phyloP scores from a whole-genome alignment of 352 stramenopile genomes.

The Globisporangium megalacanthum region DNA sequence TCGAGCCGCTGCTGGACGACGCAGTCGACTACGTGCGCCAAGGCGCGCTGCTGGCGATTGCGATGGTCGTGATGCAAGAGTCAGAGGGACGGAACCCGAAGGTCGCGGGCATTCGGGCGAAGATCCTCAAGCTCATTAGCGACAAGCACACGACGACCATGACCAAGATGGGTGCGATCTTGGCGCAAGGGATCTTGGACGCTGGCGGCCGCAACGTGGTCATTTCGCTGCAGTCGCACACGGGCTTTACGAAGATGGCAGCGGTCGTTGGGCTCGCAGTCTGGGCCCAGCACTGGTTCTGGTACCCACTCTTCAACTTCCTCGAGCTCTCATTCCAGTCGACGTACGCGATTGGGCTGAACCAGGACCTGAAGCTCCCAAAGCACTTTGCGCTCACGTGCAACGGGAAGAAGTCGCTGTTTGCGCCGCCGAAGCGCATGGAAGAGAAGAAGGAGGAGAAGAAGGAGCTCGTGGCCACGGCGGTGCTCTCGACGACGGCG shows the following conservation, averaged over 20 bases:
- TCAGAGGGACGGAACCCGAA: slow-evolving; percentile 84
- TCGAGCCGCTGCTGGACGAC: slow-evolving; percentile 98
- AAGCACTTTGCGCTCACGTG: slow-evolving; percentile 93
- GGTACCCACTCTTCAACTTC: slow-evolving; percentile 99
- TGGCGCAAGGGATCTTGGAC: slow-evolving; percentile 97
- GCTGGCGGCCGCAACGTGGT: slow-evolving; percentile 96
- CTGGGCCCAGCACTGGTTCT: slow-evolving; percentile 99
- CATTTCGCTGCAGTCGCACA: slow-evolving; percentile 94
- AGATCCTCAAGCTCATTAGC: slow-evolving; percentile 88
- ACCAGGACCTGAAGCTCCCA: slow-evolving; percentile 97
- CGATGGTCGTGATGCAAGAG: slow-evolving; percentile 99
- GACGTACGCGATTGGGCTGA: slow-evolving; percentile 95
- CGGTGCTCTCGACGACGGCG: slow-evolving; percentile 96
- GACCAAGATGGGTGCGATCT: slow-evolving; percentile 98
- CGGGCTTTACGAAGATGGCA: slow-evolving; percentile 97
- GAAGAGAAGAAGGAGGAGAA: slow-evolving; percentile 99
- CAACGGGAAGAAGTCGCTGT: slow-evolving; percentile 93
- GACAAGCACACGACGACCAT: slow-evolving; percentile 99
- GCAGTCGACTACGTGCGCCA: slow-evolving; percentile 98
- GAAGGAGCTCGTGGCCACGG: slow-evolving; percentile 97
- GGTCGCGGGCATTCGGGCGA: slow-evolving; percentile 79
- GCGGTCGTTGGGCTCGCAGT: slow-evolving; percentile 95
- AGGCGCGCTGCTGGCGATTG: slow-evolving; percentile 93
- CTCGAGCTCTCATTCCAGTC: slow-evolving; percentile 95
- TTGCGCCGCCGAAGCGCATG: slow-evolving; percentile 97